These are phyloP conservation scores for Penicillium sp. DNA, from an alignment of 2,329 filamentous ascomycete species.

Conservation along the genomic window DNA sequence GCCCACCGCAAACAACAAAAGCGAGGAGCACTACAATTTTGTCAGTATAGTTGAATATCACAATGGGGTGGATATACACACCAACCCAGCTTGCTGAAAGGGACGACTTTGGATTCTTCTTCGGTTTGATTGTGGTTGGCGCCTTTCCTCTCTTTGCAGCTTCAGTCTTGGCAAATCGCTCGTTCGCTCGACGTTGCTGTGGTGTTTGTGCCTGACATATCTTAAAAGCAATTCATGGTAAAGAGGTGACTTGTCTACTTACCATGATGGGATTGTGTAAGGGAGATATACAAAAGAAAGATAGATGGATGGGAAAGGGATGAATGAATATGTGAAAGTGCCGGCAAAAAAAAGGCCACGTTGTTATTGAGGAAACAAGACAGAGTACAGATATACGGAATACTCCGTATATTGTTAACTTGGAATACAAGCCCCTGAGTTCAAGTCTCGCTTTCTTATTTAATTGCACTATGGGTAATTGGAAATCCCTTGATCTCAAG, in stretches of 20 bases:
- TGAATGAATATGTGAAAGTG: conserved; percentile 1
- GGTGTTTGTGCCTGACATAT: conserved; percentile 59
- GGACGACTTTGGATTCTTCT: conserved; percentile 53
- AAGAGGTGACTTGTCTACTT: not conserved
- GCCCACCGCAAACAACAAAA: conserved; percentile 63
- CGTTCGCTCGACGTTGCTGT: conserved; percentile 64
- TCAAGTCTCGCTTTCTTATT: not conserved
- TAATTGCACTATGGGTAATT: no score
- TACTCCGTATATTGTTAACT: no score
- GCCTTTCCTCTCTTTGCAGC: conserved; percentile 60
- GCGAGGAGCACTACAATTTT: conserved; percentile 54
- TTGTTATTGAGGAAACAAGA: conserved; percentile 6
- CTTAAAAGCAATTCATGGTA: not conserved
- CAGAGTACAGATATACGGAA: no score
- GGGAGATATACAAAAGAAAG: not conserved
- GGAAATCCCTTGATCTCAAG: no score
- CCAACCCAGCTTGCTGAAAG: conserved; percentile 60
- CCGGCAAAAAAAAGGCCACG: conserved; percentile 16
- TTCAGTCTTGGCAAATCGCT: conserved; percentile 59
- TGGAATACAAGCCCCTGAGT: not conserved
- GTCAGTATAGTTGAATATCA: conserved; percentile 13
- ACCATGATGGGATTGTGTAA: not conserved
- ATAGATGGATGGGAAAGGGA: not conserved
- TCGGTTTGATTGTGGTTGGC: conserved; percentile 45
- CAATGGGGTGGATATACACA: conserved; percentile 42